These are phyloP conservation scores for Ascobolus immersus DNA, from an alignment of 495 filamentous ascomycete species.

Conservation along the genomic window DNA sequence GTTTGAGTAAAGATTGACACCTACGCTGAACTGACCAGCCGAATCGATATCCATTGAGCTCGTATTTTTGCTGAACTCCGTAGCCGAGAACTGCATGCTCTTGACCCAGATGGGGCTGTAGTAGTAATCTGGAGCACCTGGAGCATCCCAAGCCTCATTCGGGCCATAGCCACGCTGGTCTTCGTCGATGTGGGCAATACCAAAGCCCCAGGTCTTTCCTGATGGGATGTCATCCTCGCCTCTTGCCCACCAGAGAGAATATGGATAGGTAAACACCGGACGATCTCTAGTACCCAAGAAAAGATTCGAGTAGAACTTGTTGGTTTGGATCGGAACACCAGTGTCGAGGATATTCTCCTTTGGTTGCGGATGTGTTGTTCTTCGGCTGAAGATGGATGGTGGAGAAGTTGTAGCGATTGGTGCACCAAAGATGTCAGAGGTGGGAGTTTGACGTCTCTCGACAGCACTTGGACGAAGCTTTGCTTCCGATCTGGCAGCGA, in stretches of 20 bases:
- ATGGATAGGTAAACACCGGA: conserved; percentile 62
- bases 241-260: conserved; percentile 51
- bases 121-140: background rate
- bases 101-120: background rate
- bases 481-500: conserved; percentile 15
- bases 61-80: background rate
- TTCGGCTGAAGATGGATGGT: conserved; percentile 2
- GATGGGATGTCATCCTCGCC: conserved; percentile 19
- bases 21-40: background rate
- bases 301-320: conserved; percentile 76
- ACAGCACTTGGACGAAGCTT: conserved; percentile 16
- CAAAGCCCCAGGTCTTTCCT: conserved; percentile 50
- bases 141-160: conserved; percentile 8
- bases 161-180: conserved; percentile 36
- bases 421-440: background rate
- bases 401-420: conserved; percentile 4
- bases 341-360: background rate
- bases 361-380: conserved; percentile 2
- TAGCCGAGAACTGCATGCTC: background rate
- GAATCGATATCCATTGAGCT: background rate
- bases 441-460: too few species aligned
- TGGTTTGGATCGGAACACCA: conserved; percentile 2
- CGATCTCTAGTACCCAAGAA: conserved; percentile 50
- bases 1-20: background rate
- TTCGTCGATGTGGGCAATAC: conserved; percentile 43